phyloP scores from a whole-genome alignment of 2,329 filamentous ascomycete species.

The Fusarium globosum region DNA sequence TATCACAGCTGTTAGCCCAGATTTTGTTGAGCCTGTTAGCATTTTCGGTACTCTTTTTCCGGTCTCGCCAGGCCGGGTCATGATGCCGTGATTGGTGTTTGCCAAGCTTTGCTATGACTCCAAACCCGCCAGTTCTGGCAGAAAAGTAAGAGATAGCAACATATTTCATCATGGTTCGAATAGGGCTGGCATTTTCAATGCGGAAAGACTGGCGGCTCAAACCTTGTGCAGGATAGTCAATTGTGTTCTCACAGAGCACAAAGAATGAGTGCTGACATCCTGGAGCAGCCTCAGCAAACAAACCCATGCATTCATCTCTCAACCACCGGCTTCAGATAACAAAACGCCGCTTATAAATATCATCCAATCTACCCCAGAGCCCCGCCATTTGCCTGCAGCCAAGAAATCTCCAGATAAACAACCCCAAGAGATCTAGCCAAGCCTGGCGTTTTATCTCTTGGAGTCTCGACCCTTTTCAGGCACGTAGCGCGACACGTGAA shows the following conservation, averaged over 20 bases:
- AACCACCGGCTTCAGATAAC: background rate
- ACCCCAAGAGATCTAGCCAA: constrained; percentile 2
- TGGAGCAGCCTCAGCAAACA: background rate
- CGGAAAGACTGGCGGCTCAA: too few relatives aligned
- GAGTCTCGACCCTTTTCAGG: background rate
- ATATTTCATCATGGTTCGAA: too few relatives aligned
- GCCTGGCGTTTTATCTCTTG: background rate
- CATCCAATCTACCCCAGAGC: background rate
- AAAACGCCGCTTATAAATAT: background rate
- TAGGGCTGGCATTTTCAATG: too few relatives aligned
- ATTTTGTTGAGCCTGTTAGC: background rate
- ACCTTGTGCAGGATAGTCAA: background rate
- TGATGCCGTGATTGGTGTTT: background rate
- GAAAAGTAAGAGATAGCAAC: background rate
- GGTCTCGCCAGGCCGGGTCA: background rate
- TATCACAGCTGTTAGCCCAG: accelerated
- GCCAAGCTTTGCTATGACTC: background rate
- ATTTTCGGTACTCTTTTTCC: background rate
- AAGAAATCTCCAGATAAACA: background rate
- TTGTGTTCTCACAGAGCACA: too few relatives aligned
- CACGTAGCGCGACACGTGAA: constrained; percentile 9
- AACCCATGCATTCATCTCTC: background rate
- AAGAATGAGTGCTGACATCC: background rate
- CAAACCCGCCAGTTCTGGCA: background rate
- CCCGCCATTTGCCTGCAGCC: background rate